Conservation (phyloP, 2,329 filamentous ascomycete genomes). For the Dactylellina haptotyla region DNA sequence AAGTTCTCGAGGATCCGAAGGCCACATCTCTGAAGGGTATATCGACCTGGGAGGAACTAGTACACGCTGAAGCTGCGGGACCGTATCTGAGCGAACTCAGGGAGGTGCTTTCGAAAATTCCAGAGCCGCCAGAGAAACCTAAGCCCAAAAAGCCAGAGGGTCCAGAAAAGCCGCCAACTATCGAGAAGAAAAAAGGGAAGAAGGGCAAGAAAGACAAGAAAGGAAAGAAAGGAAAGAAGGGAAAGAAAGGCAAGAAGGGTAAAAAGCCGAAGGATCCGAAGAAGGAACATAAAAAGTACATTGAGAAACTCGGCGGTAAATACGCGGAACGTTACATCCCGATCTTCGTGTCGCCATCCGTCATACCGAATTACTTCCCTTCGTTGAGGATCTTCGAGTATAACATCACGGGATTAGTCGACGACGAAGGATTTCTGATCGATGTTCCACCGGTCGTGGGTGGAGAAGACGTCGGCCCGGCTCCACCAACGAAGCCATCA, state of each 20-base stretch:
- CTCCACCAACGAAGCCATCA: constrained; percentile 65
- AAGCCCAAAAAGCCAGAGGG: constrained; percentile 61
- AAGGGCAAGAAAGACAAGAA: constrained; percentile 58
- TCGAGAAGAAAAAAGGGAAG: constrained; percentile 50
- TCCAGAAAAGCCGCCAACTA: constrained; percentile 27
- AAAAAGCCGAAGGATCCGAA: constrained; percentile 65
- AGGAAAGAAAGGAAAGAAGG: constrained; percentile 58
- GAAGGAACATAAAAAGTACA: constrained; percentile 67
- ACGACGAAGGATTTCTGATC: constrained; percentile 64
- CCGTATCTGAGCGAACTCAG: constrained; percentile 51
- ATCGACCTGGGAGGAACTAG: constrained; percentile 39
- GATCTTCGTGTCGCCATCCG: constrained; percentile 81
- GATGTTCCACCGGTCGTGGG: constrained; percentile 45
- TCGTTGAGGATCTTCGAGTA: constrained; percentile 92
- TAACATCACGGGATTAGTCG: constrained; percentile 79
- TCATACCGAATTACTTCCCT: constrained; percentile 93
- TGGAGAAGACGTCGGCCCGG: constrained; percentile 56
- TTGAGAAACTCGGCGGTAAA: constrained; percentile 77
- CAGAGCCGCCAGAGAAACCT: constrained; percentile 25
- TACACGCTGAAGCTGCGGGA: constrained; percentile 20
- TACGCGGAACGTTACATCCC: constrained; percentile 87
- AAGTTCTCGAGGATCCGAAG: constrained; percentile 54
- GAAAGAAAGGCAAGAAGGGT: constrained; percentile 64
- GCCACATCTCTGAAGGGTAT: constrained; percentile 10
- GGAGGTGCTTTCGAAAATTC: constrained; percentile 46